phyloP scores from a whole-genome alignment of 805 yeast genomes.

The Candida rishiriensis region DNA sequence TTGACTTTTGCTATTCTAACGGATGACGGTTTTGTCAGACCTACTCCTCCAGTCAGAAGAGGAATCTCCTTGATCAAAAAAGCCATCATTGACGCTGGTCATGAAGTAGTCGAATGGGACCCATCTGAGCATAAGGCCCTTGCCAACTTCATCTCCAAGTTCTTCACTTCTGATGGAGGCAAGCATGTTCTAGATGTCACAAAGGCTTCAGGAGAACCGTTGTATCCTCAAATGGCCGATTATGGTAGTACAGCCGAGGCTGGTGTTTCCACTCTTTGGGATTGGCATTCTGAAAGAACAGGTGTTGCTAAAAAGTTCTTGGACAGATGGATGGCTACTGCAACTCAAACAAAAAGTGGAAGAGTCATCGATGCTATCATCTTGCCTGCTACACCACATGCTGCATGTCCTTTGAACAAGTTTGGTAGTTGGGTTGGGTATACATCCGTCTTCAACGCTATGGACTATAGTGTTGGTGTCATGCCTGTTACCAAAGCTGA shows the following conservation, averaged over 20 bases:
- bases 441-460: conserved; percentile 35
- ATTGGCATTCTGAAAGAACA: too few species aligned
- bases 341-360: conserved; percentile 22
- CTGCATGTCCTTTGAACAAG: conserved; percentile 30
- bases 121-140: not conserved
- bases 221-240: not conserved
- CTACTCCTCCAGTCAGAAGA: conserved; percentile 50
- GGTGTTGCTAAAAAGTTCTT: too few species aligned
- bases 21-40: conserved; percentile 39
- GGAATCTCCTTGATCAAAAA: conserved; percentile 31
- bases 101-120: conserved; percentile 19
- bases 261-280: not conserved
- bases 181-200: not conserved
- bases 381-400: conserved; percentile 43
- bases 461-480: conserved; percentile 44
- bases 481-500: conserved; percentile 58
- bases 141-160: not conserved
- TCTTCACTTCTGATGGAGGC: conserved; percentile 4
- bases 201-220: conserved; percentile 9
- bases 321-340: not conserved
- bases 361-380: conserved; percentile 42
- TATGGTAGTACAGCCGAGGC: not conserved
- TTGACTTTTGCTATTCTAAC: conserved; percentile 40
- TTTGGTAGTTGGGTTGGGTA: conserved; percentile 43
- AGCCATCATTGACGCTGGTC: conserved; percentile 33